Percentiles rank a stretch among this genome's conserved stretches.
Evolutionary conservation across 257 asterid species (phyloP).

Genomic region (Jaltomata sinuosa): DNA sequence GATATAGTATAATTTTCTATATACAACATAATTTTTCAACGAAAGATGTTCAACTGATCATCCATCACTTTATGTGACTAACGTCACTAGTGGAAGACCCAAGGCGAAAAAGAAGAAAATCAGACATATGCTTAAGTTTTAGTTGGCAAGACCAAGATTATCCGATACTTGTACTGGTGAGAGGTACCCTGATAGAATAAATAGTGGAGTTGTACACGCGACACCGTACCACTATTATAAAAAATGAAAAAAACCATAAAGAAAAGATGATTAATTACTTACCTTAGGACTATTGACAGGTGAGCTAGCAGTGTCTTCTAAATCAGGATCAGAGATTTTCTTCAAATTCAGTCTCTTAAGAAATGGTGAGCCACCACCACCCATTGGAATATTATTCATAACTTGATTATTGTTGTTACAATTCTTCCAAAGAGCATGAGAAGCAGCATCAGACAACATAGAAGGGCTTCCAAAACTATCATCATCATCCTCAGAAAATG

Average conservation of each 20-base stretch:
- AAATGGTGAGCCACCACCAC: constrained; percentile 7
- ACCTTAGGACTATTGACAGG: constrained; percentile 82
- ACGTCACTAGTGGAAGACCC: too few relatives aligned
- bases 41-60: too few relatives aligned
- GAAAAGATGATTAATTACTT: neutral
- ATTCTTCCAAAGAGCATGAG: constrained; percentile 51
- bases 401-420: neutral
- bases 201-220: too few relatives aligned
- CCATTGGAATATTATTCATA: neutral
- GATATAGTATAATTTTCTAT: too few relatives aligned
- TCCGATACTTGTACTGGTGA: neutral
- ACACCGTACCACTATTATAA: too few relatives aligned
- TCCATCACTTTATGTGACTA: too few relatives aligned
- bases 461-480: constrained; percentile 19
- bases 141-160: neutral
- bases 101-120: neutral
- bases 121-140: neutral
- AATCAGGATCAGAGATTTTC: constrained; percentile 27
- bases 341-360: constrained; percentile 32
- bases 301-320: constrained; percentile 78
- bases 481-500: neutral
- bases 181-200: too few relatives aligned
- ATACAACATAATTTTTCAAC: too few relatives aligned
- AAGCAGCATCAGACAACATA: constrained; percentile 37
- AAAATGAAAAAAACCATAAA: too few relatives aligned